Percentiles rank a stretch among this genome's conserved stretches.
phyloP scores from a whole-genome alignment of 345 rosid genomes.

The Clarkia xantiana region DNA sequence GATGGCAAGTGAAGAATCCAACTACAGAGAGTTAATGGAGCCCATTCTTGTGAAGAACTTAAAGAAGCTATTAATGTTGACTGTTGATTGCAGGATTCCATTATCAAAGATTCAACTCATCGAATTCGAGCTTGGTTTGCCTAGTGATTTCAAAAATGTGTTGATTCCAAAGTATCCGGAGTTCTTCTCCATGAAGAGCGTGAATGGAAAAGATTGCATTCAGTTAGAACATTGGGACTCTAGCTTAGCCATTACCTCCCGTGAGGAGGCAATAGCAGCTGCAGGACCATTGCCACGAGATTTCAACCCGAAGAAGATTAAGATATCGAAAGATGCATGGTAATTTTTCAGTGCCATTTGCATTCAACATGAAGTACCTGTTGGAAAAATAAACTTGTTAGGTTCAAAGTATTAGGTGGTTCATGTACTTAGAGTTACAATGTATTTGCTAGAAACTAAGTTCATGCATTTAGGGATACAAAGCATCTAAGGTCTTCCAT shows the following conservation, averaged over 20 bases:
- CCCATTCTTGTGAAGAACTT: slow-evolving; percentile 59
- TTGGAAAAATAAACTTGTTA: slow-evolving; percentile 51
- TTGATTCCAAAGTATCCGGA: slow-evolving; percentile 62
- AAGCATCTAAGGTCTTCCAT: too few species aligned
- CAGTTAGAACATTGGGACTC: slow-evolving; percentile 86
- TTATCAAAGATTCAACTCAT: slow-evolving; percentile 62
- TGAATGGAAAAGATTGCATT: slow-evolving; percentile 49
- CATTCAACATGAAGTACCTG: slow-evolving; percentile 53
- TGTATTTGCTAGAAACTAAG: too few species aligned
- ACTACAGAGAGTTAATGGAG: slow-evolving; percentile 49
- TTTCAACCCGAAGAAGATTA: slow-evolving; percentile 26
- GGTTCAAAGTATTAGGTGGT: too few species aligned
- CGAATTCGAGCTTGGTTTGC: slow-evolving; percentile 62
- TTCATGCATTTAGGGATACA: too few species aligned
- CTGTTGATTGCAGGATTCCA: slow-evolving; percentile 66
- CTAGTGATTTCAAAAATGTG: slow-evolving; percentile 42
- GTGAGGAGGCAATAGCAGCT: too few species aligned
- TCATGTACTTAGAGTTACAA: too few species aligned
- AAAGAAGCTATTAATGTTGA: slow-evolving; percentile 79
- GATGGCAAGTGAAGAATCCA: slow-evolving; percentile 43
- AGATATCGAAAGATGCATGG: slow-evolving; percentile 80
- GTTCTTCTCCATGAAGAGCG: slow-evolving; percentile 48
- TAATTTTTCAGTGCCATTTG: slow-evolving; percentile 48
- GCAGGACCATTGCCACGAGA: slow-evolving; percentile 9
- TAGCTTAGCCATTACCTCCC: too few species aligned